Evolutionary conservation across 2,329 filamentous ascomycete genomes (phyloP), one percentile per base, ranked within the genome.

Genomic region (Colletotrichum siamense): DNA sequence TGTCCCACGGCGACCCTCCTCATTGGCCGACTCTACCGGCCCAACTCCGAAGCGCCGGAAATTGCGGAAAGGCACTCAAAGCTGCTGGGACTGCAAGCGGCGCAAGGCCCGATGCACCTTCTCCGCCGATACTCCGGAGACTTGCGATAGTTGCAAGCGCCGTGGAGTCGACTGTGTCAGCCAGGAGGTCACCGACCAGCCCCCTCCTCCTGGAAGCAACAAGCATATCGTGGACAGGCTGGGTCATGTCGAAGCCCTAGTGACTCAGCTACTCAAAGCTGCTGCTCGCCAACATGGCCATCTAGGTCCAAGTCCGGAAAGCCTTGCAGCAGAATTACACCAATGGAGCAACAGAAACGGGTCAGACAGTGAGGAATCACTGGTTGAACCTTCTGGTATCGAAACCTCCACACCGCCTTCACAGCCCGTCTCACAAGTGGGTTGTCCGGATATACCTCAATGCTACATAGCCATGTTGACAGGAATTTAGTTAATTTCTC

Each of bases 111-210:
- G 71, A 6, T 77, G 75, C 15, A 71, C 67, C 10, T 75, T 66
- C 32, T 59, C 71, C 13, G 10, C 66, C 28, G 4, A 34, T n/a
- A 70, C 44, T 1, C 34, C 63, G 18, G 9, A 61, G 3, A 15
- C 63, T 9, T 77, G 75, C 16, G 75, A 69, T n/a, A 63, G 65
- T 4, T 92, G 90, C 76, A 81, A 83, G 28, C 82, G 86, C 9
- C 86, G 90, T 1, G 83, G 85, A 1, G 83, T 83, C 0, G 78
- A 78, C 34, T 91, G 89, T 71, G 79, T 90, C 62, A 85, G 87
- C 71, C 90, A 91, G 76, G 73, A 73, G 22, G 16, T 26, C 9
- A 49, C 69, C 3, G 88, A 90, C 66, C 85, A 85, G 22, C 83
- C 84, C 3, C 73, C 73, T 8, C 73, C 73, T 26, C 36, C 69